These are phyloP conservation scores for Talaromyces sp. DNA, from an alignment of 2,329 filamentous ascomycete species.

Conservation along the genomic window DNA sequence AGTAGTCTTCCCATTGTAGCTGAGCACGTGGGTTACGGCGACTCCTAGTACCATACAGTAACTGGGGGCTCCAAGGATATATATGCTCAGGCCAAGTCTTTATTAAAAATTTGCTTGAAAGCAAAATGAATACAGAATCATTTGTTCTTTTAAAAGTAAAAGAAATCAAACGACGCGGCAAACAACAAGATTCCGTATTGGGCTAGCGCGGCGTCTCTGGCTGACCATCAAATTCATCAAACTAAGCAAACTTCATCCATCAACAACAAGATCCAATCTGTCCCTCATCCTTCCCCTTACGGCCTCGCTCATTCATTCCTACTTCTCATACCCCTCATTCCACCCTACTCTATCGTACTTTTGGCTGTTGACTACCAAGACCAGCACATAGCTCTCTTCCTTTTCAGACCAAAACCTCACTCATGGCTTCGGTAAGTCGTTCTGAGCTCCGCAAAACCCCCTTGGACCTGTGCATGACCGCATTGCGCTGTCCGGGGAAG, in stretches of 20 bases:
- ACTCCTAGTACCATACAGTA: no score
- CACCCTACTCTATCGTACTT: not conserved
- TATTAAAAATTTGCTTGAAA: not conserved
- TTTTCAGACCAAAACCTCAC: conserved; percentile 21
- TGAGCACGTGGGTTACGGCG: no score
- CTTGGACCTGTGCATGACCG: conserved; percentile 18
- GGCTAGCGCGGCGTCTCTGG: conserved; percentile 13
- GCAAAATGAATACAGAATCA: not conserved
- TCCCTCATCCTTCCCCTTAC: conserved; percentile 18
- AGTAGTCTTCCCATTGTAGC: not conserved
- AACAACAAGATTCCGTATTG: conserved; percentile 9
- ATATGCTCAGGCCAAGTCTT: not conserved
- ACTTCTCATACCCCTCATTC: conserved; percentile 11
- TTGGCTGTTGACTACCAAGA: conserved; percentile 18
- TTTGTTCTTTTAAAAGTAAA: not conserved
- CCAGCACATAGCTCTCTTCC: conserved; percentile 16
- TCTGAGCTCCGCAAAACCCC: conserved; percentile 20
- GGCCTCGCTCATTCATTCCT: conserved; percentile 24
- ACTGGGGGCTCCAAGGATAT: no score
- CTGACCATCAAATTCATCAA: conserved; percentile 4
- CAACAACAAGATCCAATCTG: conserved; percentile 8
- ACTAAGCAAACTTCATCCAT: conserved; percentile 7
- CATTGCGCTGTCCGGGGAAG: conserved; percentile 2
- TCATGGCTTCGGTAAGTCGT: conserved; percentile 48
- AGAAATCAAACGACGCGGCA: not conserved